These are phyloP conservation scores for Amanita fuliginea DNA, from an alignment of 768 basidiomycete species.

Conservation along the genomic window DNA sequence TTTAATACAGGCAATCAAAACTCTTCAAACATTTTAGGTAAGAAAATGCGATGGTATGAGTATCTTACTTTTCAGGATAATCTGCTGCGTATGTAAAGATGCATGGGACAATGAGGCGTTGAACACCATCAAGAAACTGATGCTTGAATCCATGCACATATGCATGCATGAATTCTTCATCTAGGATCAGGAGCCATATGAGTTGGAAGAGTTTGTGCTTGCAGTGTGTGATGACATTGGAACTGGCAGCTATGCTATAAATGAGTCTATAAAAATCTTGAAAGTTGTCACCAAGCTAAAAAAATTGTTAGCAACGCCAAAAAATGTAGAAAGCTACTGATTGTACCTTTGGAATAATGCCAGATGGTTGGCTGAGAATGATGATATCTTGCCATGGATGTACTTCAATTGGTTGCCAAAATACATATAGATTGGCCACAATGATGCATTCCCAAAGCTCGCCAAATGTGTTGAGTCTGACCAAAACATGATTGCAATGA, in stretches of 20 bases:
- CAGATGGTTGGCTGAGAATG: too few species aligned
- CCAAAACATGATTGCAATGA: too few species aligned
- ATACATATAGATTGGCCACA: too few species aligned
- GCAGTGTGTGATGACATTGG: conserved; percentile 17
- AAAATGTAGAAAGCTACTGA: too few species aligned
- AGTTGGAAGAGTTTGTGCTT: conserved; percentile 21
- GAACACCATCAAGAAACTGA: conserved; percentile 18
- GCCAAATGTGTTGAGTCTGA: too few species aligned
- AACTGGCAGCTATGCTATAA: not conserved
- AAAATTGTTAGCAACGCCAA: too few species aligned
- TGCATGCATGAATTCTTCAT: conserved; percentile 21
- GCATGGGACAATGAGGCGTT: conserved; percentile 18
- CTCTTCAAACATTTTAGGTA: conserved; percentile 8
- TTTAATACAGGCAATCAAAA: conserved; percentile 19
- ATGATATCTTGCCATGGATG: too few species aligned
- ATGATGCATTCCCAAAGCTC: too few species aligned
- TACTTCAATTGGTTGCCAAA: too few species aligned
- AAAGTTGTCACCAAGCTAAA: not conserved
- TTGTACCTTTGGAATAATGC: too few species aligned
- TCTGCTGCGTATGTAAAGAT: conserved; percentile 26
- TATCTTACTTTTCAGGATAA: conserved; percentile 27
- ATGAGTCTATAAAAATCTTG: conserved; percentile 9
- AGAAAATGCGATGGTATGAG: not conserved
- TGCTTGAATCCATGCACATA: conserved; percentile 22
- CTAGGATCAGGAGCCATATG: conserved; percentile 11